Evolutionary conservation across 495 filamentous ascomycete species (phyloP).

Genomic region (Immersiella caudata): DNA sequence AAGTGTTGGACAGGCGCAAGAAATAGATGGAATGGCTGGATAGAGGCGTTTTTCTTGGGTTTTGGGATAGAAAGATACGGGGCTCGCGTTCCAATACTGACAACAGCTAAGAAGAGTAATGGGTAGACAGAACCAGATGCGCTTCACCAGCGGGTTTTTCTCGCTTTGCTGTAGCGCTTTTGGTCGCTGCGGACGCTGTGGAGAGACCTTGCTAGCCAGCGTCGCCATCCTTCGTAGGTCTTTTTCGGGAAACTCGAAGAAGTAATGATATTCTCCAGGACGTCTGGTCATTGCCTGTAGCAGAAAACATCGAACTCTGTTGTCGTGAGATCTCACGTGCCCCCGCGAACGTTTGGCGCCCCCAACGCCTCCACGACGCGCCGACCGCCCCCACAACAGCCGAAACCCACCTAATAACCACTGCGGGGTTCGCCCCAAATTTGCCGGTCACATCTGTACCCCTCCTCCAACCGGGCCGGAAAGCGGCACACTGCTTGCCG

Average conservation of each 20-base stretch:
- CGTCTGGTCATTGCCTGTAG: too few species aligned
- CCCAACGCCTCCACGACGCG: neutral
- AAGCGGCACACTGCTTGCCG: neutral
- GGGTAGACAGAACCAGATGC: neutral
- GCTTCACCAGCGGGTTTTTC: neutral
- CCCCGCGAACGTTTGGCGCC: neutral
- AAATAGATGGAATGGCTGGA: neutral
- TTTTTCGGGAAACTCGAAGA: too few species aligned
- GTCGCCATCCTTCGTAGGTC: too few species aligned
- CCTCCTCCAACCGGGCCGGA: neutral
- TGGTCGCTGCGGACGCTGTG: too few species aligned
- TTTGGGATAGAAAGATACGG: conserved; percentile 2
- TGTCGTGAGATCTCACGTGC: conserved; percentile 12
- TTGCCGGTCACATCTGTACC: neutral
- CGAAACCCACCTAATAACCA: neutral
- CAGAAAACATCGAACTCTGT: too few species aligned
- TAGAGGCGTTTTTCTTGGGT: conserved; percentile 12
- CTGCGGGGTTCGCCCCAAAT: neutral
- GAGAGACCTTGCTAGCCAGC: too few species aligned
- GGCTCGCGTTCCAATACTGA: neutral
- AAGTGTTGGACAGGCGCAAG: neutral
- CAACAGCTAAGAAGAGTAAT: neutral
- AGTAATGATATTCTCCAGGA: too few species aligned
- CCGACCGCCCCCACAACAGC: neutral
- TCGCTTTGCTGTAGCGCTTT: too few species aligned